These are phyloP conservation scores for Acorus calamus DNA, from an alignment of 106 monocot species.

Conservation along the genomic window DNA sequence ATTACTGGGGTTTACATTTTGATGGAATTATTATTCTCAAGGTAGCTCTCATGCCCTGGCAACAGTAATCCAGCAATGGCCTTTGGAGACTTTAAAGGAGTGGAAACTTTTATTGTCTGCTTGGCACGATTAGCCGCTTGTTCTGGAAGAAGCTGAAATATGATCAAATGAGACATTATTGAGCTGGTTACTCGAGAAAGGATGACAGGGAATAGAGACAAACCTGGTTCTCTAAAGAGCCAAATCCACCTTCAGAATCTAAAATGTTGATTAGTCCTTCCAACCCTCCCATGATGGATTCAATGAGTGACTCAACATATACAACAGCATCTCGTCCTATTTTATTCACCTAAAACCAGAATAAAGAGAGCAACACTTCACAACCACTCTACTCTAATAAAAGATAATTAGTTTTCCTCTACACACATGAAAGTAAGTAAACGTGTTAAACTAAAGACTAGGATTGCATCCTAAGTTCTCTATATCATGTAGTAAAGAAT, in stretches of 20 bases:
- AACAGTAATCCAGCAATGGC: conserved; percentile 24
- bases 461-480: too few species aligned
- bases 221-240: conserved; percentile 90
- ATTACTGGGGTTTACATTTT: conserved; percentile 52
- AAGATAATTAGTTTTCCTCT: background rate
- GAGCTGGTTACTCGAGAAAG: background rate
- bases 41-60: conserved; percentile 89
- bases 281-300: conserved; percentile 97
- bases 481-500: too few species aligned
- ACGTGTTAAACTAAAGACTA: too few species aligned
- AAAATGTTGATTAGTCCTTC: conserved; percentile 96
- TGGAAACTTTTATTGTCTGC: conserved; percentile 44
- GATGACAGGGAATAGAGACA: conserved; percentile 1
- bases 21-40: conserved; percentile 64
- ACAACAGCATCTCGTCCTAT: conserved; percentile 83
- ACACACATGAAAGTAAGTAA: too few species aligned
- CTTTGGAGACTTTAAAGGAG: conserved; percentile 48
- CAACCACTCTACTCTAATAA: background rate
- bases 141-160: conserved; percentile 81
- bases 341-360: conserved; percentile 52
- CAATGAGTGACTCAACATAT: conserved; percentile 94
- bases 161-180: conserved; percentile 12
- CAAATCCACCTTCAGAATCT: conserved; percentile 96
- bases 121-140: conserved; percentile 63
- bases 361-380: background rate